Evolutionary conservation across 352 stramenopile species (phyloP).

Genomic region (Phytopythium ostracodes): DNA sequence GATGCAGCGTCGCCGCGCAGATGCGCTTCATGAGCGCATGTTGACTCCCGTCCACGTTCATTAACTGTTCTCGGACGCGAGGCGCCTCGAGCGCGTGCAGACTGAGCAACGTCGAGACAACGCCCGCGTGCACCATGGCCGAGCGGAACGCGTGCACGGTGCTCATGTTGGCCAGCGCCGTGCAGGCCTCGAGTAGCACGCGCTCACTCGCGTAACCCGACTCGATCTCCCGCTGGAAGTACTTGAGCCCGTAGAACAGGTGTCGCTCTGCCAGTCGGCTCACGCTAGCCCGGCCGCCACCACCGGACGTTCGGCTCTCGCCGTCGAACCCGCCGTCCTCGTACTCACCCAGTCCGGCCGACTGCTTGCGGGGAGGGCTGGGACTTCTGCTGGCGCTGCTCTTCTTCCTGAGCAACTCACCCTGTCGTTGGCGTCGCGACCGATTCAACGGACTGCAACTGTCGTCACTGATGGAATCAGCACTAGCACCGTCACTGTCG

Average conservation of each 20-base stretch:
- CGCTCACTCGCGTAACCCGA: constrained; percentile 27
- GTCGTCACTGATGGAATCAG: no score
- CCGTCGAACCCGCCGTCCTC: constrained; percentile 12
- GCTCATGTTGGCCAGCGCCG: constrained; percentile 67
- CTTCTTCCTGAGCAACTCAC: neutral
- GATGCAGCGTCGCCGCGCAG: constrained; percentile 67
- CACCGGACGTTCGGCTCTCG: neutral
- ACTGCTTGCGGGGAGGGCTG: neutral
- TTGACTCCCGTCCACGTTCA: neutral
- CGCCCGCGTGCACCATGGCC: constrained; percentile 46
- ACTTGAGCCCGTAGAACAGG: constrained; percentile 47
- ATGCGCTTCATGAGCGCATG: constrained; percentile 29
- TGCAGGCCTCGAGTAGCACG: constrained; percentile 51
- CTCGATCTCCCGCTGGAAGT: constrained; percentile 58
- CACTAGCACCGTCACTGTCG: no score
- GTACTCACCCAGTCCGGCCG: neutral
- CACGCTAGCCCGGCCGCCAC: constrained; percentile 3
- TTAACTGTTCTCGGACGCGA: neutral
- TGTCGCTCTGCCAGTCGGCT: constrained; percentile 48
- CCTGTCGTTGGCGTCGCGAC: neutral
- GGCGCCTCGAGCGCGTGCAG: constrained; percentile 14
- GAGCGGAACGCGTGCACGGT: constrained; percentile 52
- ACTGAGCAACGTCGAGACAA: constrained; percentile 49
- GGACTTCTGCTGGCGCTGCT: neutral
- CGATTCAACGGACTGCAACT: neutral